Evolutionary conservation across 2,329 filamentous ascomycete species (phyloP), one percentile per base, ranked within the genome.

Genomic region (Raffaelea deltoideospora): DNA sequence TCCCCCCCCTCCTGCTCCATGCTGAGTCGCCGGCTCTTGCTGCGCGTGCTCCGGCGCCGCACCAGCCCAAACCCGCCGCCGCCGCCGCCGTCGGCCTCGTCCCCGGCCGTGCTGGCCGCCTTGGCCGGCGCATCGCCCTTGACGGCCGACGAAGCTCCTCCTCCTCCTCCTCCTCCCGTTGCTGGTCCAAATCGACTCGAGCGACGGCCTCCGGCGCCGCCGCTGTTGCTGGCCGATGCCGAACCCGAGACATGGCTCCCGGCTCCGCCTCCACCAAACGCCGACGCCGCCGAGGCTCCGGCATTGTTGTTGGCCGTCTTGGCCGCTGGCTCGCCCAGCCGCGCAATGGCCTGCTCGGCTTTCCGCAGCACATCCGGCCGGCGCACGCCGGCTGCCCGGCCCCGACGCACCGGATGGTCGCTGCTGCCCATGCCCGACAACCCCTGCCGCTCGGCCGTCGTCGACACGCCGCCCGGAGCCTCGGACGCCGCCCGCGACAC

Each of bases 301-400:
- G 8, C 23, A 26, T 26, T 26, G 8, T 67, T 20, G 58, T 57
- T 14, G 7, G 11, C 20, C 13, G 32, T 19, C 32, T 26, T 24
- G 7, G 43, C 68, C 4, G 59, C 54, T 0, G 63, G 61, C 34
- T 74, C 70, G 23, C 64, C 51, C 0, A 63, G 60, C 4, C 65
- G 63, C 14, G 62, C 44, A 4, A 75, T 64, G 5, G 68, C 68
- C 42, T 72, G 66, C 42, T 79, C 74, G 0, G 74, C 73, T 47
- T 71, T 72, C 24, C 72, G 68, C 3, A 78, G 56, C 22, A 79
- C 59, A 39, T 79, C 73, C 0, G 68, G 65, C 21, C 68, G 57
- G 15, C 70, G 55, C 1, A 76, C 63, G 1, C 63, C 67, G 0
- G 61, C 10, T 50, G 60, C 27, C 50, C 60, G 34, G 48, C 54